phyloP scores from a whole-genome alignment of 2,329 filamentous ascomycete genomes.

The Apiospora phragmitis region DNA sequence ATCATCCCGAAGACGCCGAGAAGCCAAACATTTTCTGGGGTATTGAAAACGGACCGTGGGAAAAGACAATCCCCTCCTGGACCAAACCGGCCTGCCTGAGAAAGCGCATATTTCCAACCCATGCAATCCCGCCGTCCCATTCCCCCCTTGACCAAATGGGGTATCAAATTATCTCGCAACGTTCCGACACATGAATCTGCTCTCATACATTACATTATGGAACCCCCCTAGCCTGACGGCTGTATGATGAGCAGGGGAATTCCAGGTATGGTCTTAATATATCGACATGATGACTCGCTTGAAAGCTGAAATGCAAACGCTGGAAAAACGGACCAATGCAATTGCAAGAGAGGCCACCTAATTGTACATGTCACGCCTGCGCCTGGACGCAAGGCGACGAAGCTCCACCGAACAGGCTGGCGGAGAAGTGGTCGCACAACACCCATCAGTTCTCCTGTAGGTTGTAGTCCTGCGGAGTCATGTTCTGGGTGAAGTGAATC shows the following conservation, averaged over 20 bases:
- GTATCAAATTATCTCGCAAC: constrained; percentile 4
- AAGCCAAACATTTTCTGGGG: constrained; percentile 8
- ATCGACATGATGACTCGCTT: constrained; percentile 5
- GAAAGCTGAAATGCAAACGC: constrained; percentile 7
- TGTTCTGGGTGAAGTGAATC: constrained; percentile 47
- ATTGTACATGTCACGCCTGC: constrained; percentile 4
- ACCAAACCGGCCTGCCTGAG: neutral
- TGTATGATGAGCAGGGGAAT: neutral
- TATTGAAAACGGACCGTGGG: neutral
- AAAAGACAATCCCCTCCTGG: neutral
- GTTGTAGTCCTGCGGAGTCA: constrained; percentile 45
- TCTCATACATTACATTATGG: constrained; percentile 8
- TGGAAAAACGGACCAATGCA: constrained; percentile 7
- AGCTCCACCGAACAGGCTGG: neutral
- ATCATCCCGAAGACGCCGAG: neutral
- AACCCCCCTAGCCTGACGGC: neutral
- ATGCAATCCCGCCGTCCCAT: neutral
- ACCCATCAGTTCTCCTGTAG: constrained; percentile 17
- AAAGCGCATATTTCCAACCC: neutral
- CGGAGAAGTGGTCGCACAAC: neutral
- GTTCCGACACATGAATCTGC: neutral
- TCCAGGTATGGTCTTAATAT: constrained; percentile 8
- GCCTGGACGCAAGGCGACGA: constrained; percentile 1
- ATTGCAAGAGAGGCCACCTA: constrained; percentile 6
- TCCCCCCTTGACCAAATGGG: neutral